Evolutionary conservation across 352 stramenopile genomes (phyloP).

Genomic region (Phytopythium boreale): DNA sequence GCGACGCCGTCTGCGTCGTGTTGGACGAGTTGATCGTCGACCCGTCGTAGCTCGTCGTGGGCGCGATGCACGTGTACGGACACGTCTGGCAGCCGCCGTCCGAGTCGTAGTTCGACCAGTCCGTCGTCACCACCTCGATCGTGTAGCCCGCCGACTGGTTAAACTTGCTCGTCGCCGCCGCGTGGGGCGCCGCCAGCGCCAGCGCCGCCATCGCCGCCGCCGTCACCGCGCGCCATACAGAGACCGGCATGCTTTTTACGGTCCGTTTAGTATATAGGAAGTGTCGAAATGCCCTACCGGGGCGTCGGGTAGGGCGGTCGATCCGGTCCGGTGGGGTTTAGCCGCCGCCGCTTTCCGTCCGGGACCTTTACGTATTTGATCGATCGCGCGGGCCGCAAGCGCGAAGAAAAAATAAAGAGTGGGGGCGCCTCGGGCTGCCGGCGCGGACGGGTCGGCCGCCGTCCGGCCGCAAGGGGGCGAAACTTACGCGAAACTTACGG

Average conservation of each 20-base stretch:
- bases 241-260: too few relatives aligned
- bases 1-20: slow-evolving; percentile 57
- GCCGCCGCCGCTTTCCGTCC: too few relatives aligned
- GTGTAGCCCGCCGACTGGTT: slow-evolving; percentile 68
- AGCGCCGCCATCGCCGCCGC: slow-evolving; percentile 4
- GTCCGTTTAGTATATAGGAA: not conserved
- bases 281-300: not conserved
- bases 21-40: slow-evolving; percentile 81
- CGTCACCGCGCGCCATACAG: too few relatives aligned
- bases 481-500: not conserved
- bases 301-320: too few relatives aligned
- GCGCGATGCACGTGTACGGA: slow-evolving; percentile 83
- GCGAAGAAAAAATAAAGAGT: slow-evolving; percentile 2
- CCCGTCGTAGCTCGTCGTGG: slow-evolving; percentile 63
- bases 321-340: too few relatives aligned
- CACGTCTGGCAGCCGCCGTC: slow-evolving; percentile 86
- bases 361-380: too few relatives aligned
- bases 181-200: slow-evolving; percentile 8
- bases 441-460: not conserved
- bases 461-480: too few relatives aligned
- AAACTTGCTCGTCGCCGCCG: slow-evolving; percentile 37
- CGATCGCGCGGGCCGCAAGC: not conserved
- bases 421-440: too few relatives aligned
- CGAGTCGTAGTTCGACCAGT: slow-evolving; percentile 82
- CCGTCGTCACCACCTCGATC: slow-evolving; percentile 65